Conservation (phyloP, 805 yeast species). For the Candida railenensis region DNA sequence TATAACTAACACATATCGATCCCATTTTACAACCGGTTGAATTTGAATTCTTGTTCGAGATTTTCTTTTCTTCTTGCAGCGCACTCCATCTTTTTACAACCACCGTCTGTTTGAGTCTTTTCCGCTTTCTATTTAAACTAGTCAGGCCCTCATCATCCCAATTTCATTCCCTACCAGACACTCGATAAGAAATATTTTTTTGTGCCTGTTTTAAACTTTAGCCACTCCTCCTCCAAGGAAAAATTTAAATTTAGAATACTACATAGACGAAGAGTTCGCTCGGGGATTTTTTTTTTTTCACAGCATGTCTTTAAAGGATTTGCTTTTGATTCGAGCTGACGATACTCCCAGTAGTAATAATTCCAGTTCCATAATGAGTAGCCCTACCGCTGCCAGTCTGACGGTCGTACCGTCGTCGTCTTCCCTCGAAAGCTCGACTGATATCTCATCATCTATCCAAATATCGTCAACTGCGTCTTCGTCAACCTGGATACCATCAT, state of each 20-base stretch:
- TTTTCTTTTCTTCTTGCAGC: neutral
- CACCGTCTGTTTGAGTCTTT: no score
- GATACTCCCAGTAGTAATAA: neutral
- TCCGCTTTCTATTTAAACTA: no score
- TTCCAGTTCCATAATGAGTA: slow-evolving; percentile 1
- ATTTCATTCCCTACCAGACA: no score
- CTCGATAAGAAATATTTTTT: neutral
- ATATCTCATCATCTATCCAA: neutral
- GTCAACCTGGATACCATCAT: neutral
- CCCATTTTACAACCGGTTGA: neutral
- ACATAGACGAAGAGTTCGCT: neutral
- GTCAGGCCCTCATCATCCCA: no score
- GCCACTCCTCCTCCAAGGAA: neutral
- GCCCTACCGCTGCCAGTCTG: neutral
- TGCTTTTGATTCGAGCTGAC: neutral
- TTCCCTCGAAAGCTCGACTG: neutral
- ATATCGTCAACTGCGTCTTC: neutral
- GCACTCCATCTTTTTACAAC: no score
- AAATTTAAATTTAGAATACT: no score
- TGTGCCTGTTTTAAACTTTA: neutral
- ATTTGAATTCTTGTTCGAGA: neutral
- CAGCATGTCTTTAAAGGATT: neutral
- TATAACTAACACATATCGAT: neutral
- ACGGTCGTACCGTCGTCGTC: slow-evolving; percentile 1
- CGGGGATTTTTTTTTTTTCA: neutral